These are phyloP conservation scores for Eucalyptus albens DNA, from an alignment of 345 rosid genomes.

Conservation along the genomic window DNA sequence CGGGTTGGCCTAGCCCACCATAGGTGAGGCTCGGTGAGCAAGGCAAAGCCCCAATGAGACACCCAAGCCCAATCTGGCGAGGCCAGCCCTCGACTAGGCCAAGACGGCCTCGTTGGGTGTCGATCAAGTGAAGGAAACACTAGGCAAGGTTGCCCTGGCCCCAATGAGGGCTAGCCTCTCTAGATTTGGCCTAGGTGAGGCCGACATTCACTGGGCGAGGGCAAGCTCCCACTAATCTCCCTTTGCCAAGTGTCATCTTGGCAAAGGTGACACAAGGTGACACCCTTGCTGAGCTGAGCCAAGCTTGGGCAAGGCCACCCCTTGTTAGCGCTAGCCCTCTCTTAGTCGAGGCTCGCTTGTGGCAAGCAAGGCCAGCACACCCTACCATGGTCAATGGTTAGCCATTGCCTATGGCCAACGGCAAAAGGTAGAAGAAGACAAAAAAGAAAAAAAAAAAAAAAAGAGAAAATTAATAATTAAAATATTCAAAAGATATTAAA, in stretches of 20 bases:
- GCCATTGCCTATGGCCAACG: rapidly evolving
- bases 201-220: rapidly evolving
- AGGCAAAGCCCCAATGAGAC: too few species aligned
- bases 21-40: rapidly evolving
- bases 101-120: rapidly evolving
- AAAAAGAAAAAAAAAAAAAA: too few species aligned
- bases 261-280: too few species aligned
- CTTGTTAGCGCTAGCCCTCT: rapidly evolving
- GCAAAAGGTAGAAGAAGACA: too few species aligned
- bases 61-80: rapidly evolving
- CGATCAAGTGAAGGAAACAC: rapidly evolving
- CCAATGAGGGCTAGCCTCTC: rapidly evolving
- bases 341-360: rapidly evolving
- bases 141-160: rapidly evolving
- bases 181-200: rapidly evolving
- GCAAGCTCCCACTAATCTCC: too few species aligned
- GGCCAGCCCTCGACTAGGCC: rapidly evolving
- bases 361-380: rapidly evolving
- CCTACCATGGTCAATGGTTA: rapidly evolving
- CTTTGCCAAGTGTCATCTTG: too few species aligned
- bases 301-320: too few species aligned
- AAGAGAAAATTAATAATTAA: too few species aligned
- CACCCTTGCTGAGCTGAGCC: too few species aligned
- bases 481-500: too few species aligned
- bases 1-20: rapidly evolving